Evolutionary conservation across 2,329 filamentous ascomycete species (phyloP), one percentile per base, ranked within the genome.

Genomic region (Exserohilum turcica): DNA sequence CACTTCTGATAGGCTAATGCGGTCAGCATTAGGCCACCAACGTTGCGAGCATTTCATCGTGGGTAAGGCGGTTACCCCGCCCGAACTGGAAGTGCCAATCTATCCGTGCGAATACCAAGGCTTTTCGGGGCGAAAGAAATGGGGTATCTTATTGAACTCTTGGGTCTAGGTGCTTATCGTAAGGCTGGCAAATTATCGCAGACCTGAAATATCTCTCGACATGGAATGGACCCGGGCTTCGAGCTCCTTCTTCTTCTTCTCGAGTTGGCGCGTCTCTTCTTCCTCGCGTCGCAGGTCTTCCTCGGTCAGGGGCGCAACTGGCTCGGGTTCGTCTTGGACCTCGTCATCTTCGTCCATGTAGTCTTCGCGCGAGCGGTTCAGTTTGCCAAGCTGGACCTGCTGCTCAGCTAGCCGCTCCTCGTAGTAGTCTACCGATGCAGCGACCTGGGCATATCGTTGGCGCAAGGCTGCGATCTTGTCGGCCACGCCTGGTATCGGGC

Each of bases 371-470:
- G 78, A 77, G 16, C 77, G 73, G 63, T 92, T 92, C 81, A 93
- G 86, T 52, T 82, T 82, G 52, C 88, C 86, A 57, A 97, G 73
- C 65, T 91, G 85, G 53, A 85, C 83, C 9, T 85, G 82, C 76
- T 96, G 93, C 67, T 89, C 86, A 6, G 86, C 84, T 1, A 97
- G 90, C 48, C 87, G 86, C 10, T 82, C 81, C 76, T 97, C 92
- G 66, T 96, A 92, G 64, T 91, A 89, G 9, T 83, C 84, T 66
- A 94, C 80, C 18, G 92, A 96, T 42, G 85, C 85, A 28, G 81
- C 81, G 54, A 94, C 83, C 65, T 90, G 82, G 33, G 84, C 81
- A 73, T 93, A 84, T 65, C 90, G 86, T 48, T 84, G 82, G 55
- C 92, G 82, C 67, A 96, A 80, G 35, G 81, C 80, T 0, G 85